Base-by-base conservation (phyloP, 768 basidiomycete genomes). In the Hydnomerulius pinastri region DNA sequence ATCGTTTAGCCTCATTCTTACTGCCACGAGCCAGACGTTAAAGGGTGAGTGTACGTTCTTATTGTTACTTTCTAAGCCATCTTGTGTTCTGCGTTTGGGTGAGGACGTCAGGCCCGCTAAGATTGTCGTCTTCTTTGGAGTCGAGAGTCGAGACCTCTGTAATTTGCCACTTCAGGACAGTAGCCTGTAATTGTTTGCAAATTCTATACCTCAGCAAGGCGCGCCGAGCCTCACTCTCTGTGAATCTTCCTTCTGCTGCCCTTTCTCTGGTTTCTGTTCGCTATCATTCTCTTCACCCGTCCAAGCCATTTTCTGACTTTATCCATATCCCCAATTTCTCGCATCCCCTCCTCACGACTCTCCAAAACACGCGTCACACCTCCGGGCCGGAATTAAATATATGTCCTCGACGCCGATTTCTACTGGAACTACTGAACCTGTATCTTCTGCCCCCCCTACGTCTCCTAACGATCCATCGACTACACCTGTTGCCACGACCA, bases 351-450 rank as follows among this genome's bases (percentile, higher is more conserved):
- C 32, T 43, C 57, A 37, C 60, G 23, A 36, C 29, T 29, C 36
- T 49, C 27, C 17, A 13, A 36, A 36, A 28, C 54, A 37, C 55
- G 45, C 48, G 23, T 48, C 43, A 43, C 36, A 29, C 27, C 45
- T 38, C 33, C 43, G 18, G 45, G 37, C 48, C n/a, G 40, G 47
- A 43, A 53, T 51, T 42, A n/a, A n/a, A n/a, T 36, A 25, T 43
- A 67, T 65, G 66, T 55, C 63, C 52, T 57, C 58, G 30, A 43
- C 60, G 44, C 44, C 35, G 18, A 50, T 38, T 54, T 38, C 51
- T 32, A 23, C 51, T 41, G 56, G 50, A 25, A 49, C 61, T 46
- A n/a, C n/a, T n/a, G n/a, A n/a, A n/a, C 46, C 44, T 21, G 28
- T 39, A 45, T 37, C 54, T 47, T 36, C 53, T 17, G 15, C 33